phyloP scores from a whole-genome alignment of 371 early-diverging fungal genomes.

The Mucor lusitanicus region DNA sequence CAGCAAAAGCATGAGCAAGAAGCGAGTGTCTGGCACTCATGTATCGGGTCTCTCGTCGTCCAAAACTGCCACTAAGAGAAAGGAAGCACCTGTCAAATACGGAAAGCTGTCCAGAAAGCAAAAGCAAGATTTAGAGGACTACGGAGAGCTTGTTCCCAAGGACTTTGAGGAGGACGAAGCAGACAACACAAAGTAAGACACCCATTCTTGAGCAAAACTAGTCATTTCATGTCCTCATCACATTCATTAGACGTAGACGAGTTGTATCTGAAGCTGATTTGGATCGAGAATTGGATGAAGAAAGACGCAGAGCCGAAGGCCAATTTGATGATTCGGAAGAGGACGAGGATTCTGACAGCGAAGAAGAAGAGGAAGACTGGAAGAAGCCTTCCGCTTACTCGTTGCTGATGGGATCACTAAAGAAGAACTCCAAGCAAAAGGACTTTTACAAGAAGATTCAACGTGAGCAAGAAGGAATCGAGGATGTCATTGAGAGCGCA shows the following conservation, averaged over 20 bases:
- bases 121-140: constrained; percentile 65
- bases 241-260: constrained; percentile 35
- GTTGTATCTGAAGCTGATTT: constrained; percentile 56
- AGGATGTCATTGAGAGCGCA: constrained; percentile 18
- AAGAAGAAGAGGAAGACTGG: constrained; percentile 41
- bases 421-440: constrained; percentile 50
- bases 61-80: constrained; percentile 24
- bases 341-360: constrained; percentile 35
- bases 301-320: constrained; percentile 35
- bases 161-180: constrained; percentile 47
- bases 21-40: constrained; percentile 27
- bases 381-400: constrained; percentile 54
- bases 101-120: constrained; percentile 55
- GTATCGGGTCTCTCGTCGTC: constrained; percentile 32
- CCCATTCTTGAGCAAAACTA: not conserved
- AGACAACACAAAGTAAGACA: constrained; percentile 18
- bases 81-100: constrained; percentile 40
- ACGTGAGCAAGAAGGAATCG: constrained; percentile 46
- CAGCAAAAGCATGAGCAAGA: constrained; percentile 30
- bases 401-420: constrained; percentile 40
- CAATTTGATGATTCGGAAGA: constrained; percentile 31
- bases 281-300: constrained; percentile 51
- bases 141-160: constrained; percentile 70
- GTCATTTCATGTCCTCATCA: not conserved
- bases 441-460: constrained; percentile 45